phyloP scores from a whole-genome alignment of 768 basidiomycete species.

The Agaricus sinodeliciosus region DNA sequence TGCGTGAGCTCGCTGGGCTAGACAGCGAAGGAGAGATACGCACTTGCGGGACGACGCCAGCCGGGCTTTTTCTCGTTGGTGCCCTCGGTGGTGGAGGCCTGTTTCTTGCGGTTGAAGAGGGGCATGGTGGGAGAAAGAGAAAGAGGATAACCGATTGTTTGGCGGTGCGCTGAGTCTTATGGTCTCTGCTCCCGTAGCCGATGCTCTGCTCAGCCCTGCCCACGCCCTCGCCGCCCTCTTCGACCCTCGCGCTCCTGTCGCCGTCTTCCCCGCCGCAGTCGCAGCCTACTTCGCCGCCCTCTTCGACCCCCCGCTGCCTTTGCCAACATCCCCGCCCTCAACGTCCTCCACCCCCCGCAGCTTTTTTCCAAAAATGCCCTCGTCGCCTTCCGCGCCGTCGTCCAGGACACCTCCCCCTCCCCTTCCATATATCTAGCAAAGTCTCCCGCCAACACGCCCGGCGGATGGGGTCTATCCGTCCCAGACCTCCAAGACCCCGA shows the following conservation, averaged over 20 bases:
- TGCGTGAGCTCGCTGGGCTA: conserved; percentile 13
- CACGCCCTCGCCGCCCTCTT: conserved; percentile 44
- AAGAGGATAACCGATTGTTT: background rate
- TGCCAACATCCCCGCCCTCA: conserved; percentile 43
- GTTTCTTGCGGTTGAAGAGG: conserved; percentile 53
- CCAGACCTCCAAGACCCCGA: conserved; percentile 29
- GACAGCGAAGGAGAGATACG: conserved; percentile 22
- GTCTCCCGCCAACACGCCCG: conserved; percentile 35
- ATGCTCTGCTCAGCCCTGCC: conserved; percentile 41
- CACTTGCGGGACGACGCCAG: conserved; percentile 83
- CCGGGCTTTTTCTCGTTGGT: conserved; percentile 74
- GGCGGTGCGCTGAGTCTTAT: conserved; percentile 25
- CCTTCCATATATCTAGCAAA: conserved; percentile 66
- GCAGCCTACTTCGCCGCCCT: conserved; percentile 38
- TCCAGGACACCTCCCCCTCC: conserved; percentile 75
- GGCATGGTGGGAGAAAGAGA: conserved; percentile 33
- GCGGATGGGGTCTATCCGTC: conserved; percentile 69
- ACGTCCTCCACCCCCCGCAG: conserved; percentile 40
- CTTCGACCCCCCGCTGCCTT: conserved; percentile 36
- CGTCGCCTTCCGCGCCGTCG: conserved; percentile 70
- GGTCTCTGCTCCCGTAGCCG: conserved; percentile 44
- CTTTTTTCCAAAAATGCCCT: conserved; percentile 46
- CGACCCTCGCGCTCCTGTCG: conserved; percentile 19
- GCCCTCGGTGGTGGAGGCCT: conserved; percentile 19
- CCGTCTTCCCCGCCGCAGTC: conserved; percentile 36